phyloP scores from a whole-genome alignment of 2,329 filamentous ascomycete genomes.

The Xylariales sp. region DNA sequence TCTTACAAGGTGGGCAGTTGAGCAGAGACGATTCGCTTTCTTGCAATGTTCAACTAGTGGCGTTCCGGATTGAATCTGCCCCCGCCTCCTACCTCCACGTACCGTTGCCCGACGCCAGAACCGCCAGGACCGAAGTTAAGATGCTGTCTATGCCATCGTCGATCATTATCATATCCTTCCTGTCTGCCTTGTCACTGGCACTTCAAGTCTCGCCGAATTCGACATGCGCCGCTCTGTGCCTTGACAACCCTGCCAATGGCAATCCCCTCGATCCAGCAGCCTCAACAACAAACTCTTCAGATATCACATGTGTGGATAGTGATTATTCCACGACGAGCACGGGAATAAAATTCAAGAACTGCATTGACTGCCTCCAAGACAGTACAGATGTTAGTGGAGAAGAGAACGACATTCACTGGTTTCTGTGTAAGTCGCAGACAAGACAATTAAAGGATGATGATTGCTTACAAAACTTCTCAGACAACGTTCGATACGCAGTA shows the following conservation, averaged over 20 bases:
- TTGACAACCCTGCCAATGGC: conserved; percentile 30
- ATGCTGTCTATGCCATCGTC: no score
- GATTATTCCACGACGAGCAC: conserved; percentile 30
- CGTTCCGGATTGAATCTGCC: no score
- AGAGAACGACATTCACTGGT: conserved; percentile 35
- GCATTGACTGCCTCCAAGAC: conserved; percentile 40
- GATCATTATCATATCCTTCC: no score
- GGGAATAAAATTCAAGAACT: conserved; percentile 43
- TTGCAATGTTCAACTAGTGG: no score
- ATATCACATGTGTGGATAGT: conserved; percentile 41
- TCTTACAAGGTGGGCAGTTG: no score
- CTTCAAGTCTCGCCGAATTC: conserved; percentile 49
- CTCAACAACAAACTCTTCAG: conserved; percentile 38
- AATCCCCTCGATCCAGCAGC: conserved; percentile 27
- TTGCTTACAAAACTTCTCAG: conserved; percentile 20
- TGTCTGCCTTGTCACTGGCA: no score
- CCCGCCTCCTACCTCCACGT: no score
- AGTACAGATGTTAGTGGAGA: conserved; percentile 34
- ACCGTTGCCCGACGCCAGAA: no score
- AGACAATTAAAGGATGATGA: no score
- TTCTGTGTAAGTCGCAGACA: conserved; percentile 41
- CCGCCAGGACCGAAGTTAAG: no score
- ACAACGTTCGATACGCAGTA: conserved; percentile 45
- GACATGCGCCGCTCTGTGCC: conserved; percentile 42
- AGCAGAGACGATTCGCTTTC: no score